A percentile compares a stretch with the other conserved stretches of the same genome.
Evolutionary conservation across 169 alveolate genomes (phyloP).

Genomic region (Cryptosporidium felis): DNA sequence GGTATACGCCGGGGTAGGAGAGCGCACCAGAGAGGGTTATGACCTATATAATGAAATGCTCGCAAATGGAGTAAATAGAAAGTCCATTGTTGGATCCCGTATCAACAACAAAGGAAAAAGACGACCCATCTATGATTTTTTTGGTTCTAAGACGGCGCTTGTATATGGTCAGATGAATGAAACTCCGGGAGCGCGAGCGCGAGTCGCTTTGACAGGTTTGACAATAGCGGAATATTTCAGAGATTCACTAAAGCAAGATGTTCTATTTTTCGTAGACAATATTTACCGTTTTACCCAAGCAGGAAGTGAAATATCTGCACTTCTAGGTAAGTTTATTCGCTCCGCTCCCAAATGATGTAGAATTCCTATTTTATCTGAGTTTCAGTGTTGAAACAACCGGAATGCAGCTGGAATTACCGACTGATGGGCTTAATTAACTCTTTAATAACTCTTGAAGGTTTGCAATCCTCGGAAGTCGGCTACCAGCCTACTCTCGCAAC

Average conservation of each 20-base stretch:
- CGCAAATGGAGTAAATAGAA: conserved; percentile 85
- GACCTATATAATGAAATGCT: conserved; percentile 98
- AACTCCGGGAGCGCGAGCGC: conserved; percentile 99
- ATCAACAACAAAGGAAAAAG: not conserved
- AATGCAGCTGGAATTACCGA: conserved; percentile 71
- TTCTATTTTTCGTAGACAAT: conserved; percentile 94
- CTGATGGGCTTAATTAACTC: conserved; percentile 22
- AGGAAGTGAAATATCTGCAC: conserved; percentile 97
- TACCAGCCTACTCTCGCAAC: conserved; percentile 98
- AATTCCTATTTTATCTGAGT: not conserved
- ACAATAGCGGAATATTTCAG: conserved; percentile 98
- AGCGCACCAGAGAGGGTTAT: conserved; percentile 98
- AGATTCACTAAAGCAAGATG: conserved; percentile 96
- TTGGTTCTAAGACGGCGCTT: conserved; percentile 96
- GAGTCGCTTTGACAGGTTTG: conserved; percentile 96
- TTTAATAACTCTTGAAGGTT: conserved; percentile 79
- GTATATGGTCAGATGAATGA: conserved; percentile 99
- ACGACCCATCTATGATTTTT: conserved; percentile 76
- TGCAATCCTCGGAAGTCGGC: conserved; percentile 98
- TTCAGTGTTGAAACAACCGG: conserved; percentile 61
- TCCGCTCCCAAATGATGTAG: conserved; percentile 14
- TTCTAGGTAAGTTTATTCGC: conserved; percentile 74
- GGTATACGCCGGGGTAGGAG: conserved; percentile 99
- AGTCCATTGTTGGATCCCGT: not conserved
- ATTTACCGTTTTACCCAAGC: conserved; percentile 97